Evolutionary conservation across 805 yeast species (phyloP), one percentile per base, ranked within the genome.

Genomic region (Suhomyces faveliae): DNA sequence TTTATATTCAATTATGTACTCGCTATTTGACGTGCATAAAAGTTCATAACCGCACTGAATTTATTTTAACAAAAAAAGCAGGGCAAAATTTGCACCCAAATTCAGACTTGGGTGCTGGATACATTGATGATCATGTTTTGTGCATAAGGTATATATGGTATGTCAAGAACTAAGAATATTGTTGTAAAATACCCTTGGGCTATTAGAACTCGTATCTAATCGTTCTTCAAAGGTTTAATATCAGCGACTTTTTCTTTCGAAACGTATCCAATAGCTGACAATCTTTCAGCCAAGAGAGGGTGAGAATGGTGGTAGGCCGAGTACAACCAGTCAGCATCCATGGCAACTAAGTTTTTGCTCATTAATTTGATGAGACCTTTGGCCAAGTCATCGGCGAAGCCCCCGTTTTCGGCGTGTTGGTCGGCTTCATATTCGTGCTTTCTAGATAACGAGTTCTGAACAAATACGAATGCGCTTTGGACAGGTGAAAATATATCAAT

Each of bases 391-490:
- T 77, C 73, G 7, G 87, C 76, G 63, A 83, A 84, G 21, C 96
- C 96, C 56, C 83, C 78, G 42, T 77, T 73, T 47, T 82, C 83
- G 13, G 98, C 97, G 64, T 79, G 90, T 52, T 77, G 82, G 66
- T 92, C 99, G 15, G 99, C 98, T 70, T 94, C 89, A 61, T 84
- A 94, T 71, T 94, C 99, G 58, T 86, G 87, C 56, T 82, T 80
- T 78, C 99, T 87, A 6, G 91, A 81, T 49, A 90, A 64, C 43
- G 82, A 67, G 63, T 89, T 86, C 77, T 80, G 78, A 17, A 71
- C 69, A 57, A 89, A 89, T 51, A 82, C 79, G 63, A 86, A 65
- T 19, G 81, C 63, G 52, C 87, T 80, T 60, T 86, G 90, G 40
- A 89, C 58, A 10, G 99, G 98, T 47, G 83, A 78, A 58, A 87